These are phyloP conservation scores for Lolium perenne DNA, from an alignment of 176 grass and related monocot genomes.

Conservation along the genomic window DNA sequence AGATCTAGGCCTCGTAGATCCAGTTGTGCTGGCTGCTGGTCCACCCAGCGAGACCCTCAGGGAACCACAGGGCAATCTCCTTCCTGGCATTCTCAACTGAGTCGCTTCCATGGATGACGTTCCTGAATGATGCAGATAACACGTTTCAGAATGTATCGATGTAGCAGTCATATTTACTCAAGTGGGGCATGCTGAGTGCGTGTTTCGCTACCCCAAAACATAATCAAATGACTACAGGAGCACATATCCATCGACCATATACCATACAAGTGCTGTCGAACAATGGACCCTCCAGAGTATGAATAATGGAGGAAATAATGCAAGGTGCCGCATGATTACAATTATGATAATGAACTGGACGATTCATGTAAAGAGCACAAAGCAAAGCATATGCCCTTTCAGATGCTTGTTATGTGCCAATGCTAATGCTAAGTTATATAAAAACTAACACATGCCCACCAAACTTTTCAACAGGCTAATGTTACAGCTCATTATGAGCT, in stretches of 20 bases:
- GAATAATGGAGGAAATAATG: neutral
- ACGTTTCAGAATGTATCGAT: constrained; percentile 2
- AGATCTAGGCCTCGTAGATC: constrained; percentile 85
- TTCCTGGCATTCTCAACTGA: constrained; percentile 82
- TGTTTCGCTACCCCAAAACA: neutral
- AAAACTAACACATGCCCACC: neutral
- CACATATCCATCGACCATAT: neutral
- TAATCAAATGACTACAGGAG: neutral
- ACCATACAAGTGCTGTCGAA: neutral
- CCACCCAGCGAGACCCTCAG: constrained; percentile 72
- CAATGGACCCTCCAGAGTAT: neutral
- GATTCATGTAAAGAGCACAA: neutral
- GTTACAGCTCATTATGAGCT: neutral
- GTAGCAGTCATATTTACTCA: neutral
- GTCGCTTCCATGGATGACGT: constrained; percentile 96
- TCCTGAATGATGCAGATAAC: constrained; percentile 54
- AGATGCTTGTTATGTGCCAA: neutral
- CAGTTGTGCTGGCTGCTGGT: constrained; percentile 85
- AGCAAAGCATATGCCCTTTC: neutral
- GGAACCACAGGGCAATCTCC: constrained; percentile 98
- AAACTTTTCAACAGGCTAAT: neutral
- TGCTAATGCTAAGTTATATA: neutral
- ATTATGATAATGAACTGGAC: constrained; percentile 15
- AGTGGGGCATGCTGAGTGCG: neutral
- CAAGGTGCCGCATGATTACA: neutral